Evolutionary conservation across 2,329 filamentous ascomycete genomes (phyloP), one percentile per base, ranked within the genome.

Genomic region (Alternaria gansuensis): DNA sequence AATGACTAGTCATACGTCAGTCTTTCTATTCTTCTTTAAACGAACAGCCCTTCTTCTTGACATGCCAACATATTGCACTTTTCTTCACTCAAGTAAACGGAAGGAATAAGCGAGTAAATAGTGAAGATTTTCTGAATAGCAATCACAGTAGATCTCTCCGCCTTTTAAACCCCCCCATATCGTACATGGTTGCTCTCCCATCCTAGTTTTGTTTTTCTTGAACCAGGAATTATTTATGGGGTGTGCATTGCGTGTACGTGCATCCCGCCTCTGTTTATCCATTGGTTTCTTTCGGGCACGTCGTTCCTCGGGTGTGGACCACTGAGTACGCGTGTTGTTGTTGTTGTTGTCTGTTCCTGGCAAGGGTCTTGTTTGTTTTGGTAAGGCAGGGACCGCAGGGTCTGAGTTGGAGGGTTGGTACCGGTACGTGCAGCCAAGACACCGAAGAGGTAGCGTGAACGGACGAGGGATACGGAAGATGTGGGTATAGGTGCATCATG

Each of bases 401-500:
- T 24, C 8, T 48, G 31, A 21, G 21, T 17, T 34, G 44, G 21
- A 31, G 23, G 39, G 21, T 36, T 6, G 44, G 44, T 21, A 24
- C 21, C 3, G 44, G 44, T 21, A 24, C 21, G 23, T 13, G 44
- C 44, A 48, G 44, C 21, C 23, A 48, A 33, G 44, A 21, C 23
- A 48, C 23, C 29, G 31, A 10, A 40, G 37, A 24, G 21, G 37
- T 24, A 48, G 36, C 21, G 31, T 33, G 28, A n/a, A 34, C 11
- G 33, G 13, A 24, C 44, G 13, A 36, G 44, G 36, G 3, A 48
- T 36, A 13, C 23, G 31, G 44, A 48, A 34, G 9, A 48, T 14
- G 31, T 36, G 29, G 31, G 13, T 34, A 26, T 34, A 24, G 33
- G 36, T 48, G 24, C 44, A 48, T 34, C 44, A 48, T 48, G 44